Base-by-base conservation (phyloP, 495 filamentous ascomycete species). In the Halenospora varia region DNA sequence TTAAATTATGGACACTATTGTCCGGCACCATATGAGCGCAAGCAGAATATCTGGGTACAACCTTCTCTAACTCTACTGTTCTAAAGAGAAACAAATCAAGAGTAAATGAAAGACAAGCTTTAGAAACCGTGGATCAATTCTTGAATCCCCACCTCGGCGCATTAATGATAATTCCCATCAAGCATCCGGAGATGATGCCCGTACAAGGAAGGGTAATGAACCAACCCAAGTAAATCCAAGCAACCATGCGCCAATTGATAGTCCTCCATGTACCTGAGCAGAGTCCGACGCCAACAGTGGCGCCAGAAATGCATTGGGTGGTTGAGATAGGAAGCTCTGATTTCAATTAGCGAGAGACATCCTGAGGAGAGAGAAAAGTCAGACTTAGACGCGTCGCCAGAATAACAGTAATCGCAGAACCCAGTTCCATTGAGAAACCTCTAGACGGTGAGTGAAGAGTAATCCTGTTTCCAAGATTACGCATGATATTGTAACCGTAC, bases 401-500 rank as follows among this genome's bases (percentile, higher is more conserved):
- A 29, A 89, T 74, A 49, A 89, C 79, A 10, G 85, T 86, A 57
- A 86, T 75, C 23, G 83, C 85, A 1, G 82, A 78, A 15, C 86
- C 86, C 2, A 89, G 74, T 66, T 88, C 86, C 69, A 85, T 83
- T 20, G 78, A 78, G 66, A 86, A 88, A 19, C 85, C 86, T 59
- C 84, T 80, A 8, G 82, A 84, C 3, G 85, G 86, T 11, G 81
- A 84, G 70, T 85, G 80, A 49, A 86, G 78, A 0, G 85, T 88
- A 63, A 89, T 78, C 53, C 80, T 75, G 69, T 88, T 88, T 10
- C 85, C 86, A 45, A 88, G 71, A 53, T 84, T 80, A 45, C 77
- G 73, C 72, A 89, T 86, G 67, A 89, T 86, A 57, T 88, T 76
- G 73, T 82, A 88, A 19, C 86, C 86, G 62, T 83, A 89, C 62